phyloP scores from a whole-genome alignment of 768 basidiomycete species.

The Chalciporus pseudorubinellus region DNA sequence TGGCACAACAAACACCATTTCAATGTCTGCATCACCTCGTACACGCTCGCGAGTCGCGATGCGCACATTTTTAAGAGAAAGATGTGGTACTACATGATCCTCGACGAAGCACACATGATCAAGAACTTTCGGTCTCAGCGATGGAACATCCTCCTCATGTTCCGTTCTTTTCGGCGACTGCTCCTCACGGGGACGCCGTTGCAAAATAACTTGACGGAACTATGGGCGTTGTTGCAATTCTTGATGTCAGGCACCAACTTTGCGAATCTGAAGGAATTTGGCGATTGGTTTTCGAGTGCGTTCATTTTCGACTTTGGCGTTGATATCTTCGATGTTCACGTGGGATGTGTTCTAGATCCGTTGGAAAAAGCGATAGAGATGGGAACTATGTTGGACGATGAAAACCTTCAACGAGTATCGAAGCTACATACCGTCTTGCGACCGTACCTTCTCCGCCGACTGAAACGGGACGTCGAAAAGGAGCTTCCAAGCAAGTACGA shows the following conservation, averaged over 20 bases:
- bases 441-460: slow-evolving; percentile 91
- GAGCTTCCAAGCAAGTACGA: slow-evolving; percentile 93
- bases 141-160: slow-evolving; percentile 90
- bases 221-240: slow-evolving; percentile 95
- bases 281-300: slow-evolving; percentile 95
- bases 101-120: slow-evolving; percentile 97
- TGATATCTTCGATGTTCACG: not conserved
- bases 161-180: slow-evolving; percentile 80
- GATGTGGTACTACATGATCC: slow-evolving; percentile 93
- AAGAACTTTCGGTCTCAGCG: slow-evolving; percentile 94
- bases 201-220: slow-evolving; percentile 93
- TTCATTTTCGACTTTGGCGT: slow-evolving; percentile 6
- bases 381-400: slow-evolving; percentile 72
- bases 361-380: slow-evolving; percentile 92
- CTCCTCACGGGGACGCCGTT: slow-evolving; percentile 94
- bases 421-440: slow-evolving; percentile 95
- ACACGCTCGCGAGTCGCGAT: slow-evolving; percentile 88
- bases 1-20: slow-evolving; percentile 89
- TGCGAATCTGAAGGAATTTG: slow-evolving; percentile 90
- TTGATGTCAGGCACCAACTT: slow-evolving; percentile 87
- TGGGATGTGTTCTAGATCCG: slow-evolving; percentile 57
- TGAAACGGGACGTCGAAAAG: slow-evolving; percentile 97
- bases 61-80: slow-evolving; percentile 90
- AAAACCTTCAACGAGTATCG: slow-evolving; percentile 77
- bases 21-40: slow-evolving; percentile 94